Conservation (phyloP, 2,329 filamentous ascomycete species). For the Penicillium sp. region DNA sequence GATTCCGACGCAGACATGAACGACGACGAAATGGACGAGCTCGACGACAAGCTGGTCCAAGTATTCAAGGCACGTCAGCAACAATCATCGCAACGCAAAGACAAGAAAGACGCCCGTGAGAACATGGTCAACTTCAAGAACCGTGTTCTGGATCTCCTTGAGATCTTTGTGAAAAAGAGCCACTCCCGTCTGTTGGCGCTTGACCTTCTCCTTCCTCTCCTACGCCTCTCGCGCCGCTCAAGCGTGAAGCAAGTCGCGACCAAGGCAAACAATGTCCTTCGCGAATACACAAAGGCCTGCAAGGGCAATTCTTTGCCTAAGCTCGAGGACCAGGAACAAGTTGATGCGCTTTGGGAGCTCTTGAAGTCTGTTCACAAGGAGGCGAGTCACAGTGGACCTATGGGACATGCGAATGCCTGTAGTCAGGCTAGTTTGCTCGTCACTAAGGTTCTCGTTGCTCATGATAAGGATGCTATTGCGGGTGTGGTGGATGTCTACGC, state of each 20-base stretch:
- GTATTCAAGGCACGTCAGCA: conserved; percentile 81
- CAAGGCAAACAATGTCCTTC: conserved; percentile 71
- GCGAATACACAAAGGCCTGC: conserved; percentile 68
- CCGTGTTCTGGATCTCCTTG: conserved; percentile 82
- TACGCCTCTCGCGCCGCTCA: conserved; percentile 76
- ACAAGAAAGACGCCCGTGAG: conserved; percentile 83
- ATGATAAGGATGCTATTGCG: conserved; percentile 54
- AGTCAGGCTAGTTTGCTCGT: conserved; percentile 58
- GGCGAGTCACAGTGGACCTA: conserved; percentile 57
- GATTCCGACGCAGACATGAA: conserved; percentile 86
- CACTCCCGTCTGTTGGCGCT: conserved; percentile 68
- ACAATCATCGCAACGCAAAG: conserved; percentile 71
- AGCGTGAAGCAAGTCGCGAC: conserved; percentile 72
- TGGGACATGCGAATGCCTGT: conserved; percentile 71
- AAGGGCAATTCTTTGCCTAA: conserved; percentile 49
- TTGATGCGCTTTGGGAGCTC: conserved; percentile 55
- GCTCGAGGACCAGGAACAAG: conserved; percentile 34
- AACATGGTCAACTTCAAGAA: conserved; percentile 94
- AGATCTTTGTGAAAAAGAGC: conserved; percentile 81
- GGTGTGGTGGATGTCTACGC: conserved; percentile 66
- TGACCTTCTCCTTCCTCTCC: conserved; percentile 70
- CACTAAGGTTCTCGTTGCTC: conserved; percentile 45
- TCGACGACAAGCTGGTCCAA: conserved; percentile 79
- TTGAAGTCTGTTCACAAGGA: conserved; percentile 69
- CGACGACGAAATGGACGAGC: conserved; percentile 89